These are phyloP conservation scores for Plasmodium ovale DNA, from an alignment of 169 alveolate species.

Conservation along the genomic window DNA sequence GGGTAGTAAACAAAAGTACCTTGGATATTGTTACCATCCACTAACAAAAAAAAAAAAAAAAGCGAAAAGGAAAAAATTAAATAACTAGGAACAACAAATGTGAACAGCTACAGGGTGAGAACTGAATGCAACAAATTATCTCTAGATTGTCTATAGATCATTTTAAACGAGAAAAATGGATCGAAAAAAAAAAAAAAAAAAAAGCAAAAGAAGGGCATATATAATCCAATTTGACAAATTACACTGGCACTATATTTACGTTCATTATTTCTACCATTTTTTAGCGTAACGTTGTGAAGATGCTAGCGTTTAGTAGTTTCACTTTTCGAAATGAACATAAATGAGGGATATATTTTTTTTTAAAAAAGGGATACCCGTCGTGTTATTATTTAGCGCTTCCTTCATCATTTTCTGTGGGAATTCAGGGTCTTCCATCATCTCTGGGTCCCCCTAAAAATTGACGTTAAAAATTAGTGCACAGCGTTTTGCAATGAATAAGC, in stretches of 20 bases:
- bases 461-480: constrained; percentile 31
- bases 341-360: background rate
- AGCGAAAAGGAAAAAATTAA: background rate
- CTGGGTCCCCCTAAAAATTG: constrained; percentile 81
- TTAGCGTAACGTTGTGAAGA: no score
- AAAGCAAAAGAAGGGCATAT: no score
- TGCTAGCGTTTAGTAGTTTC: no score
- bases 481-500: no score
- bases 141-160: no score
- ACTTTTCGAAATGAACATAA: background rate
- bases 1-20: constrained; percentile 83
- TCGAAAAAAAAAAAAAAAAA: no score
- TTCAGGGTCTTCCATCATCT: constrained; percentile 82
- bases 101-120: no score
- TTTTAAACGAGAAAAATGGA: no score
- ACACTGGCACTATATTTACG: no score
- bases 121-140: no score
- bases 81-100: background rate
- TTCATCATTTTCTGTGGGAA: constrained; percentile 80
- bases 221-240: no score
- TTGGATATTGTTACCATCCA: constrained; percentile 60
- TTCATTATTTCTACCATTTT: no score
- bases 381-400: constrained; percentile 76
- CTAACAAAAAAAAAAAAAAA: constrained; percentile 17
- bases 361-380: constrained; percentile 42